Conservation (phyloP, 176 grass and related monocot genomes). For the Microstegium vimineum region DNA sequence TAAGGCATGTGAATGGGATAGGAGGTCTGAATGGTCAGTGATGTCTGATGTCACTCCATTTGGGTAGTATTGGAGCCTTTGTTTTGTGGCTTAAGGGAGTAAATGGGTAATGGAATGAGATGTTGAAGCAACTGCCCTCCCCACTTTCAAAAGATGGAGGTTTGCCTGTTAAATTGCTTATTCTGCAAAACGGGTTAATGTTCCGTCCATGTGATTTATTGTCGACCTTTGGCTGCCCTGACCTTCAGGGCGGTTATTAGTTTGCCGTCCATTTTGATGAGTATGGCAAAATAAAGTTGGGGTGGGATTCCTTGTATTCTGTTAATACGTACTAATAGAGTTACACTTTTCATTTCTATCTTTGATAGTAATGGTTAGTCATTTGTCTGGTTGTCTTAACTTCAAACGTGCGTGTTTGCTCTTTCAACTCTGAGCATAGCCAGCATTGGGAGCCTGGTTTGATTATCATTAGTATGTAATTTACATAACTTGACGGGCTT, state of each 20-base stretch:
- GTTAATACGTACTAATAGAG: background rate
- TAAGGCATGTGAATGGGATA: background rate
- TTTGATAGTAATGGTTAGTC: background rate
- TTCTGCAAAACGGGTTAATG: background rate
- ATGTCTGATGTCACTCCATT: background rate
- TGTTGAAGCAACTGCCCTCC: background rate
- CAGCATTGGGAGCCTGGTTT: background rate
- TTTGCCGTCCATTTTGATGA: background rate
- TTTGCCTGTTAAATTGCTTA: conserved; percentile 3
- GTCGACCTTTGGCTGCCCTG: background rate
- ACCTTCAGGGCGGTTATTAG: background rate
- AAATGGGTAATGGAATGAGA: background rate
- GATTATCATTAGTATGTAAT: background rate
- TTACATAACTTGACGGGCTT: background rate
- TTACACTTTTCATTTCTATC: background rate
- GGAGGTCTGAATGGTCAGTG: background rate
- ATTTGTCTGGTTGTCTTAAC: background rate
- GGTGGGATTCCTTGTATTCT: background rate
- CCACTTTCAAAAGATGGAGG: background rate
- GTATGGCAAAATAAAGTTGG: background rate
- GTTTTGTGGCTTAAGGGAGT: background rate
- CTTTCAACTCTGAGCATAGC: background rate
- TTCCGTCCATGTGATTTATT: background rate
- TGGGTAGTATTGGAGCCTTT: background rate
- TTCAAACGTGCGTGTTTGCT: background rate